Base-by-base conservation (phyloP, 805 yeast species). In the Hanseniaspora osmophila region DNA sequence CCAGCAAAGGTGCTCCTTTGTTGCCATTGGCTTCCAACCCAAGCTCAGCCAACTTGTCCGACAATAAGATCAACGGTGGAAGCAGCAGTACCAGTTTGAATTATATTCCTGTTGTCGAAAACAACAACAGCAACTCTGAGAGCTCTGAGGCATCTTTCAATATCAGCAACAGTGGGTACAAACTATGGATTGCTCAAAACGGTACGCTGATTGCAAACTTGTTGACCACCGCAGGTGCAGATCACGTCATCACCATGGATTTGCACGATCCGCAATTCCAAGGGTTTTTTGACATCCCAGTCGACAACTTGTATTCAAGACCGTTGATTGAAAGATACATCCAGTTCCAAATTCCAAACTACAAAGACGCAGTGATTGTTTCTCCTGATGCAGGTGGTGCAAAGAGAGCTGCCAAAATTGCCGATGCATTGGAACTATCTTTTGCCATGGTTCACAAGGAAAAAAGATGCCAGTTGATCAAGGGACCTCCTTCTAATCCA, bases 311-410 rank as follows among this genome's bases (percentile, higher is more conserved):
- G 52, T 86, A 85, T 61, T 84, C 92, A 42, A 81, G 83, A 59
- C 96, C 96, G 1, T 68, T 92, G 47, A 67, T 90, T 47, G 88
- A 84, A 60, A 83, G 84, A 52, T 92, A 87, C 63, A 87, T 92
- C 49, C 70, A 76, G 18, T 78, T 80, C 48, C 70, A 71, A 50
- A 78, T 92, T 46, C 90, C 94, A n/a, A 64, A 84, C 50, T 85
- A 78, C 59, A 75, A 75, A 52, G 81, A 87, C 37, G 83, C 90
- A 38, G 95, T 92, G 7, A 78, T 92, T 54, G 96, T 92, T 32
- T 86, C 96, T 1, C 99, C 99, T 0, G 99, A 92, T 64, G 92
- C 96, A 18, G 99, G 99, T 58, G 99, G 99, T 50, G 99, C 98
- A 43, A 92, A 92, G 63, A 70, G 98, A 52, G 96, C 98, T 30